Percentiles rank a stretch among this genome's conserved stretches.
phyloP scores from a whole-genome alignment of 1,139 yeast species.

The Candida sp. region DNA sequence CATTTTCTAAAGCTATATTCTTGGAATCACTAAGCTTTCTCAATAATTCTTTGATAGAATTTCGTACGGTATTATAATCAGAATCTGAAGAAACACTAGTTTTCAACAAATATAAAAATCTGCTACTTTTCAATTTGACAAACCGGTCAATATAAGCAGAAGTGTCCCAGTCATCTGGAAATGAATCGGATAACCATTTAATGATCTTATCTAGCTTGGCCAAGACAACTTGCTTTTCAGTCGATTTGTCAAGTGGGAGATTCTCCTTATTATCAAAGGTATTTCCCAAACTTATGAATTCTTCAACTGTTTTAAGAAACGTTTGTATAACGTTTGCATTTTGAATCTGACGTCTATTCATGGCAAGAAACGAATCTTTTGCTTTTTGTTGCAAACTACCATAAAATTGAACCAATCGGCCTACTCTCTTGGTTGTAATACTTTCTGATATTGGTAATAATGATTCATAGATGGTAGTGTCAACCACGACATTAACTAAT shows the following conservation, averaged over 20 bases:
- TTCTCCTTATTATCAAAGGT: constrained; percentile 34
- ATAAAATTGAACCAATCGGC: constrained; percentile 50
- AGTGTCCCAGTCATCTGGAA: constrained; percentile 52
- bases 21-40: constrained; percentile 52
- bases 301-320: constrained; percentile 30
- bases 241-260: constrained; percentile 19
- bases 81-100: constrained; percentile 55
- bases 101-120: constrained; percentile 55
- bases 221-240: constrained; percentile 15
- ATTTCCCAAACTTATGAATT: constrained; percentile 27
- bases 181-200: constrained; percentile 60
- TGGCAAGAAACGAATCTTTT: constrained; percentile 62
- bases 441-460: constrained; percentile 54
- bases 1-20: constrained; percentile 38
- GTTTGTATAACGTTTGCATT: constrained; percentile 39
- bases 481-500: constrained; percentile 67
- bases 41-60: constrained; percentile 60
- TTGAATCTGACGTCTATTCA: constrained; percentile 66
- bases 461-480: constrained; percentile 55
- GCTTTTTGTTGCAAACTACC: constrained; percentile 54
- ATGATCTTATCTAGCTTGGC: constrained; percentile 52
- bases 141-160: constrained; percentile 49
- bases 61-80: constrained; percentile 57
- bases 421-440: constrained; percentile 44
- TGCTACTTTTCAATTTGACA: constrained; percentile 50